Evolutionary conservation across 2,329 filamentous ascomycete species (phyloP), one percentile per base, ranked within the genome.

Genomic region (Rosellinia necatrix): DNA sequence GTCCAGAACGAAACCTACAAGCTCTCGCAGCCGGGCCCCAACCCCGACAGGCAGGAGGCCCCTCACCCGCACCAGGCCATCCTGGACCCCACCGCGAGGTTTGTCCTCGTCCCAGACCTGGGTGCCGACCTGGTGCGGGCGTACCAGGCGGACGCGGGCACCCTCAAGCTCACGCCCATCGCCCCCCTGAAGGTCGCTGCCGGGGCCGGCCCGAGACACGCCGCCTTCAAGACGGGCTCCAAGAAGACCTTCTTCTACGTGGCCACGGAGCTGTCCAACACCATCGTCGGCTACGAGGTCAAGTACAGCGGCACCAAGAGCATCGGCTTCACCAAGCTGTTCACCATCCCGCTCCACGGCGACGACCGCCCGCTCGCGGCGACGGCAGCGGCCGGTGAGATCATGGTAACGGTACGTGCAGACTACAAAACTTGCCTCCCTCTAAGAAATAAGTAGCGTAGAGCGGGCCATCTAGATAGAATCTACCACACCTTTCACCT

Each of bases 141-240:
- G 53, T 90, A 82, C 68, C 66, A 73, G 51, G 76, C 87, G 64
- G 72, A 83, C 61, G 76, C 77, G 41, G 66, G 72, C 6, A 75
- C 78, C 27, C 72, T 82, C 6, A 66, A 66, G 15, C 70, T 76
- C 59, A 76, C 75, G 22, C 65, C 72, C 19, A 62, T 73, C 17
- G 61, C 68, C 6, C 75, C 81, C 6, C 70, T 82, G 30, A 61
- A 71, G 30, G 69, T 78, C 49, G 60, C 74, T 29, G 62, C 78
- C 2, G 86, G 85, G 13, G 81, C 78, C 32, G 88, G 88, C 0
- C 88, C 88, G 1, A 78, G 87, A 27, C 87, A 91, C 66, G 79
- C 78, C 8, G 75, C 76, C n/a, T 91, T 90, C 73, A 72, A 74
- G 43, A 70, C 78, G 67, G 70, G 67, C 6, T 66, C 66, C 47